Base-by-base conservation (phyloP, 352 stramenopile genomes). In the Pythium utonaiense region DNA sequence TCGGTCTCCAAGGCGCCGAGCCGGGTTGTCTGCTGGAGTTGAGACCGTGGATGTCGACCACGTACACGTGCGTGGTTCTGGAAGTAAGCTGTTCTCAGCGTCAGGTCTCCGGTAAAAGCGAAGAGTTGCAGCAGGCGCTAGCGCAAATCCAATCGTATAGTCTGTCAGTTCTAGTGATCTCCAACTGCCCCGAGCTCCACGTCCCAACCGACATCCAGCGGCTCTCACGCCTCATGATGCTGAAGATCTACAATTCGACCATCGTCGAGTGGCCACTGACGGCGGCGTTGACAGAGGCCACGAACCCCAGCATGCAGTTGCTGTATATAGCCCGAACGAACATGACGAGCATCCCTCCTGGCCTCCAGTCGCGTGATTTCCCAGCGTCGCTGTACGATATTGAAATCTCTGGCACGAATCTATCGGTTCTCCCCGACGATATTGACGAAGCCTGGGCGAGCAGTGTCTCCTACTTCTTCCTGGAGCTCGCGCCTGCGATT, bases 11-110 rank as follows among this genome's bases (percentile, higher is more conserved):
- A 1, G 25, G 27, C 0, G 16, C 40, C 2, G 41, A 63, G 10
- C 34, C 21, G 5, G 55, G 47, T 14, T 72, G 65, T 21, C 22
- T 68, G 0, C 33, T 70, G 0, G 66, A 73, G 53, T 47, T 69
- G 60, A 40, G 57, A 12, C 66, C 61, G 6, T 63, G 59, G 50
- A 38, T 36, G 0, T 48, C 52, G n/a, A 40, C 27, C 2, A 12
- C 16, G 17, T 70, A 70, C 52, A 53, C 56, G 10, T 73, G 66
- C 21, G 40, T 57, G 0, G 45, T 61, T 9, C 22, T 67, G 0
- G 61, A 73, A 22, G 52, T 70, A 12, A 73, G 57, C 31, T 73
- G 66, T 44, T 56, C 22, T 10, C 27, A 66, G 40, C 53, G 49
- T 5, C 25, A 27, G 13, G 56, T 59, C 31, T 16, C 16, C 16